Base-by-base conservation (phyloP, 352 stramenopile species). In the Achlya hypogyna region DNA sequence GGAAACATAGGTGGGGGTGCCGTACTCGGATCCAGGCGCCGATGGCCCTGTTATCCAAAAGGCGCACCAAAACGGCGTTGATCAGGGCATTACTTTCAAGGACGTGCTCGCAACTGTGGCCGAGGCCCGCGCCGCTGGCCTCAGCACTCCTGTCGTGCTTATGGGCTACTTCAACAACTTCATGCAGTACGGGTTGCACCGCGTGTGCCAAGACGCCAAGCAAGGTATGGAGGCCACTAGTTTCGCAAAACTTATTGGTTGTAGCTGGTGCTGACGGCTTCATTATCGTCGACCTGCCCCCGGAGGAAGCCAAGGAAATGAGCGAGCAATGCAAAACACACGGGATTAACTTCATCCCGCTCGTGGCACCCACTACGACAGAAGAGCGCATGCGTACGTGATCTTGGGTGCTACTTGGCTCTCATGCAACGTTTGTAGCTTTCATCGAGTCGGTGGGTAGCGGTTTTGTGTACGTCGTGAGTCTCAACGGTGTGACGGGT, bases 161-260 rank as follows among this genome's bases (percentile, higher is more conserved):
- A 99, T 99, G 97, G 96, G 96, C 45, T 97, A 66, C 23, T 98
- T 98, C 83, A 99, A 99, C 81, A 98, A 98, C 60, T 97, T 99
- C 68, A 73, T 98, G 63, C 92, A 98, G 74, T 99, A 98, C 73
- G 96, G 96, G 14, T 84, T 98, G 60, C 85, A 96, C 43, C 91
- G 92, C 64, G 86, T 99, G 47, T 92, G 84, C 67, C 69, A 72
- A 43, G 84, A 91, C 52, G 76, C 83, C 32, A 75, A 86, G 56
- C 93, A 96, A 77, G 76, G 80, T 76, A 76, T 91, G 25, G 63
- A 42, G 27, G 16, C 14, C 1, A 25, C 27, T 18, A 42, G 32
- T 51, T 25, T 51, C 60, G 40, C 31, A 32, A 16, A 34, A 16
- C 20, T 18, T 31, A 49, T 8, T 6, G 29, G 2, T 49, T 35